Percentiles rank a stretch among this genome's conserved stretches.
phyloP scores from a whole-genome alignment of 768 basidiomycete species.

The Lactarius deliciosus region DNA sequence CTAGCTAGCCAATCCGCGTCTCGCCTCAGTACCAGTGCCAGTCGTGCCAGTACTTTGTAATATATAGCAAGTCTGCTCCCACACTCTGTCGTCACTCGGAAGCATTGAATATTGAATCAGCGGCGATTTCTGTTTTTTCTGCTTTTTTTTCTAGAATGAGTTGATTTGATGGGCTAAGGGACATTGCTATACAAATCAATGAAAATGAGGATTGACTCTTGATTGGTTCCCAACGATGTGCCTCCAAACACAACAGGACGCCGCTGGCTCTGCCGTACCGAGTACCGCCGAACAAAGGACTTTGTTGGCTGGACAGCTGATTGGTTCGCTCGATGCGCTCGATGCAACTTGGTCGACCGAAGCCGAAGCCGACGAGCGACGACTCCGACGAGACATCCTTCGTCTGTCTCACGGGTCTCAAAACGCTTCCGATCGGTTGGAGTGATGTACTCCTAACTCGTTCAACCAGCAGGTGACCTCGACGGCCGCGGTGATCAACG shows the following conservation, averaged over 20 bases:
- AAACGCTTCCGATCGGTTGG: background rate
- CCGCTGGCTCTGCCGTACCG: background rate
- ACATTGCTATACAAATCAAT: background rate
- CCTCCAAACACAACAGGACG: background rate
- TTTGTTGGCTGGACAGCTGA: background rate
- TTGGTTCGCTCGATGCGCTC: background rate
- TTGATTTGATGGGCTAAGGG: background rate
- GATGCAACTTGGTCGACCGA: background rate
- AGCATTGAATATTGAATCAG: background rate
- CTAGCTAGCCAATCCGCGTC: background rate
- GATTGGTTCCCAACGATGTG: background rate
- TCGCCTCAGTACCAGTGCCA: background rate
- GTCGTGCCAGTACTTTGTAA: background rate
- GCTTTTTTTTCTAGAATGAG: background rate
- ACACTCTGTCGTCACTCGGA: background rate
- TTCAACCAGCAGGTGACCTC: background rate
- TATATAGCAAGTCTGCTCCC: slow-evolving; percentile 2
- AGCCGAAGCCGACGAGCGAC: background rate
- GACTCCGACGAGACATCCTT: background rate
- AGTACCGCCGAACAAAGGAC: background rate
- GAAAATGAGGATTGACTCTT: background rate
- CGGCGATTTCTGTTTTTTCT: background rate
- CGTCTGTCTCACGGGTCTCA: background rate
- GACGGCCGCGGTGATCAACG: background rate
- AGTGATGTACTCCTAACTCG: background rate